Evolutionary conservation across 2,329 filamentous ascomycete species (phyloP), one percentile per base, ranked within the genome.

Genomic region (Cyphellophora attinorum): DNA sequence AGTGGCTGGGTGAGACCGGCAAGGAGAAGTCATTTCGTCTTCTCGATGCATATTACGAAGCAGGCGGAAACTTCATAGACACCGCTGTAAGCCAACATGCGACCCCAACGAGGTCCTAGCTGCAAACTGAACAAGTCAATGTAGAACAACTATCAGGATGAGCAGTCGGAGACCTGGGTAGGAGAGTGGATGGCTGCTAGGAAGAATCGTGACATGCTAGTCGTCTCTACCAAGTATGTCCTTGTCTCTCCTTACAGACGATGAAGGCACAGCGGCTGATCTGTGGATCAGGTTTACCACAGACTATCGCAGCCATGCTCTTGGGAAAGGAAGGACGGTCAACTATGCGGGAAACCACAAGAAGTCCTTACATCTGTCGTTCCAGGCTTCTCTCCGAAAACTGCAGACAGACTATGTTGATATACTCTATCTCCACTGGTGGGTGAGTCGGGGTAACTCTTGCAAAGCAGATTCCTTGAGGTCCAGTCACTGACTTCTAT

Each of bases 31-130:
- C 72, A 2, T 78, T 81, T 44, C 60, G 65, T 13, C 73, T 85
- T 16, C 65, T 85, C 6, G 79, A 85, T 49, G 74, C 70, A 51
- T 84, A 73, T 57, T 74, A 70, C 39, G 66, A 47, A 15, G 67
- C 76, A 0, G 76, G 76, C 3, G 80, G 81, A 14, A 85, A 85
- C 58, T 84, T 85, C 55, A 77, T 85, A 50, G 81, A 85, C 53
- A 82, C 77, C 18, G 45, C 67, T 6, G 40, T 42, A 8, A 11
- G 10, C 35, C 5, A 25, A 10, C 6, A 11, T 25, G 14, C 15
- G 13, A 11, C 19, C 13, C 5, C 12, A 25, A 10, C 18, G 13
- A 12, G 12, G 10, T 11, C 23, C 32, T 11, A 5, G n/a, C 11
- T 3, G 12, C 14, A 10, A 3, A 11, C 19, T 37, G 28, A 5